A percentile compares a stretch with the other conserved stretches of the same genome.
These are phyloP conservation scores for Thalassiosira hispida DNA, from an alignment of 352 stramenopile species.

Conservation along the genomic window DNA sequence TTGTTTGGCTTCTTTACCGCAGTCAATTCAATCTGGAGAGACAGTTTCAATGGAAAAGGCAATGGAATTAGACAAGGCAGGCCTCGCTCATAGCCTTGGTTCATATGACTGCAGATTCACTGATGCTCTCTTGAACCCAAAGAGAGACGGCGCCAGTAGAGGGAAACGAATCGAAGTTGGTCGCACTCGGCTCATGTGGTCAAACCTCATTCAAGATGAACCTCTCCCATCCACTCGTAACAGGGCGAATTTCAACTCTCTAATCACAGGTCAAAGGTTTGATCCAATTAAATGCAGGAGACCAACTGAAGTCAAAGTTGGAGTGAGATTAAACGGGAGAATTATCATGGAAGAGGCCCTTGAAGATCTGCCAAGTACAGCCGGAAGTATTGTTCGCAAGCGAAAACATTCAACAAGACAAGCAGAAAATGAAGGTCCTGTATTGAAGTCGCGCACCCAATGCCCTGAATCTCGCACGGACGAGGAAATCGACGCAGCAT, in stretches of 20 bases:
- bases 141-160: conserved; percentile 45
- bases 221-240: conserved; percentile 35
- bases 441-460: conserved; percentile 18
- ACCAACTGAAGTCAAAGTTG: conserved; percentile 69
- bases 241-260: conserved; percentile 51
- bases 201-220: conserved; percentile 47
- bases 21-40: conserved; percentile 42
- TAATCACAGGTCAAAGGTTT: conserved; percentile 54
- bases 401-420: conserved; percentile 57
- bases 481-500: conserved; percentile 52
- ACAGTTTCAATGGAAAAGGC: conserved; percentile 47
- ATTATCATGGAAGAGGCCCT: conserved; percentile 58
- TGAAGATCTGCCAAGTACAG: conserved; percentile 30
- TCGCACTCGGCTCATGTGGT: conserved; percentile 60
- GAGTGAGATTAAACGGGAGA: conserved; percentile 69
- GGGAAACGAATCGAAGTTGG: conserved; percentile 51
- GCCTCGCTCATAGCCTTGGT: conserved; percentile 39
- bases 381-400: conserved; percentile 31
- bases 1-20: conserved; percentile 42
- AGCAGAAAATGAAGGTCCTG: conserved; percentile 36
- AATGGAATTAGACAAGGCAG: conserved; percentile 44
- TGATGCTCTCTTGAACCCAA: conserved; percentile 38
- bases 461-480: conserved; percentile 40
- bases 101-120: conserved; percentile 65
- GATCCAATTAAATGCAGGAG: conserved; percentile 57